These are phyloP conservation scores for Erodium maritimum DNA, from an alignment of 345 rosid genomes.

Conservation along the genomic window DNA sequence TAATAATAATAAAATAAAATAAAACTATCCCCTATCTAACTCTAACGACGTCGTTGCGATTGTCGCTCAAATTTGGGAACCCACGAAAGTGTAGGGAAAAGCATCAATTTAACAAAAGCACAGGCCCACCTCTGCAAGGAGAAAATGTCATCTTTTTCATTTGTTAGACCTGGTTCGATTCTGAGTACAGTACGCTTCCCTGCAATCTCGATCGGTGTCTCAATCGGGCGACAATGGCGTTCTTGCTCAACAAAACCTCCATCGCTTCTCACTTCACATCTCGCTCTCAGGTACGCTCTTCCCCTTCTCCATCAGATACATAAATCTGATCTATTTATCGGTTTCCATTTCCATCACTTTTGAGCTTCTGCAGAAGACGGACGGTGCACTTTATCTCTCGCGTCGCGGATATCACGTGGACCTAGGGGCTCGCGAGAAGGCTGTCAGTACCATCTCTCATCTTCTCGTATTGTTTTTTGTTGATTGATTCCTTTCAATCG, in stretches of 20 bases:
- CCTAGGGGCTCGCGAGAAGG: conserved; percentile 80
- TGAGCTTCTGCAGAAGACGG: conserved; percentile 23
- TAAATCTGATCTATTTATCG: conserved; percentile 6
- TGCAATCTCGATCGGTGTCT: not conserved
- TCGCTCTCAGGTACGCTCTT: conserved; percentile 34
- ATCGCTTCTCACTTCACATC: conserved; percentile 52
- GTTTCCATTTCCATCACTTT: not conserved
- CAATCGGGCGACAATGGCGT: conserved; percentile 38
- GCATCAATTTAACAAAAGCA: too few species aligned
- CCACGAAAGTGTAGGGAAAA: too few species aligned
- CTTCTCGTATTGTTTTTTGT: not conserved
- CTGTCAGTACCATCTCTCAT: conserved; percentile 35
- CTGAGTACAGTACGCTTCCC: not conserved
- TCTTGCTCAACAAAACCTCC: conserved; percentile 30
- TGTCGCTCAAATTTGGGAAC: too few species aligned
- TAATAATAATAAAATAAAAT: too few species aligned
- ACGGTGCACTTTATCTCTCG: conserved; percentile 24
- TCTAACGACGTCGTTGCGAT: too few species aligned
- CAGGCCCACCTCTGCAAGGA: too few species aligned
- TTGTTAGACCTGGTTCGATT: too few species aligned
- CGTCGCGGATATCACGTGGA: conserved; percentile 68
- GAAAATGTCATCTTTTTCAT: too few species aligned
- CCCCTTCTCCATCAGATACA: too few species aligned
- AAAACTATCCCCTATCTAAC: too few species aligned
- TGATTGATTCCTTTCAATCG: not conserved